These are phyloP conservation scores for Musa beccarii DNA, from an alignment of 176 grass and related monocot genomes.

Conservation along the genomic window DNA sequence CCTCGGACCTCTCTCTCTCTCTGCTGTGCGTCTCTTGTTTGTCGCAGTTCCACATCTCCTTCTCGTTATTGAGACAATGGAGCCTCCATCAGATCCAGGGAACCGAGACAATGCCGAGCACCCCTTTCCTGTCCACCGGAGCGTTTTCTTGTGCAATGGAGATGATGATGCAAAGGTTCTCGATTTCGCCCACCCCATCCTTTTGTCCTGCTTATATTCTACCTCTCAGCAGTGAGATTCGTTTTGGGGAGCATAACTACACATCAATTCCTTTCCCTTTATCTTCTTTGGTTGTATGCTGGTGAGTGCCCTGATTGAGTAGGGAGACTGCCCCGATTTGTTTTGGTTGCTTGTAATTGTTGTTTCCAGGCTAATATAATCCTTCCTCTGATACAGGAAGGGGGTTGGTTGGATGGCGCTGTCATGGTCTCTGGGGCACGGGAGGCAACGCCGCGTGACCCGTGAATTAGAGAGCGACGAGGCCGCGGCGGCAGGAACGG, in stretches of 20 bases:
- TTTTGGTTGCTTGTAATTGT: not conserved
- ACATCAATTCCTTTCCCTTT: too few species aligned
- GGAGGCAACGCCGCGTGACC: not conserved
- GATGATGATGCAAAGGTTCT: too few species aligned
- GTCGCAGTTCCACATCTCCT: not conserved
- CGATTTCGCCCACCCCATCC: too few species aligned
- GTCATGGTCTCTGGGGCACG: not conserved
- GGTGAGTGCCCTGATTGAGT: not conserved
- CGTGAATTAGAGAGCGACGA: conserved; percentile 7
- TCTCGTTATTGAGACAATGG: not conserved
- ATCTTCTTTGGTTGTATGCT: not conserved
- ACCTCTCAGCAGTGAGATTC: too few species aligned
- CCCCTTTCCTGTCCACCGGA: too few species aligned
- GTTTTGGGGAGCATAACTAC: too few species aligned
- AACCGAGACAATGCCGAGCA: not conserved
- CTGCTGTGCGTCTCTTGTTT: too few species aligned
- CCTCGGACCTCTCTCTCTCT: not conserved
- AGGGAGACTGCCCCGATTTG: not conserved
- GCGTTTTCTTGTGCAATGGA: too few species aligned
- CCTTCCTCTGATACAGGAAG: conserved; percentile 1
- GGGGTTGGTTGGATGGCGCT: not conserved
- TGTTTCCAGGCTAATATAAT: not conserved
- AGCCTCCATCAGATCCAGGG: conserved; percentile 17
- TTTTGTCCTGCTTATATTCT: too few species aligned
- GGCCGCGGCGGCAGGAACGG: not conserved